Evolutionary conservation across 768 basidiomycete species (phyloP), one percentile per base, ranked within the genome.

Genomic region (Auricularia sp.): DNA sequence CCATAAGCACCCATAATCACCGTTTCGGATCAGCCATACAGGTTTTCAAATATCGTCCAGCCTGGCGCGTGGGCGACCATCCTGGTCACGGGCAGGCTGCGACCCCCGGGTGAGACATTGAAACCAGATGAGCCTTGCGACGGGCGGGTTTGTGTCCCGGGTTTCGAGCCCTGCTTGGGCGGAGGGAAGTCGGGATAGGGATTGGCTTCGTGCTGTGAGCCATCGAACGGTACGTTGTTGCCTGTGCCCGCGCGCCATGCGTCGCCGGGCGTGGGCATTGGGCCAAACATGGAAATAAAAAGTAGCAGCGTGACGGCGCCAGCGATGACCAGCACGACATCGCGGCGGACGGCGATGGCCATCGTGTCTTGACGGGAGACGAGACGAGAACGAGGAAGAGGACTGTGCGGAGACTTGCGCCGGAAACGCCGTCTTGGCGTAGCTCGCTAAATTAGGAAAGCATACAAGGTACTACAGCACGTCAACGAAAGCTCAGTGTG

Each of bases 31-130:
- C 3, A 18, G 24, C 7, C 56, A 33, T 59, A 6, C 56, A 95
- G 72, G 72, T 93, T 86, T 34, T 82, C 81, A 74, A 91, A 92
- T 37, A 93, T 75, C 0, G 93, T 93, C 91, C 92, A 94, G 47
- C 92, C 92, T 35, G 86, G 86, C 3, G 85, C 86, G 64, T 90
- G 89, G 29, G 83, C 79, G 13, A 85, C 73, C 35, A 90, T 70
- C 14, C 80, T 76, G 0, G 88, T 89, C 58, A 79, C 75, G 0
- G 84, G 84, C 3, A 88, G 63, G 18, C 39, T 66, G 39, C 35
- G 42, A 3, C 36, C 29, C 6, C 36, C 54, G 10, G 47, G 65
- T 34, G 65, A 62, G 35, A 21, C 37, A 13, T 47, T 47, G 62
- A 61, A 35, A 24, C 16, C 34, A 8, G 33, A 56, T 2, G 54